Base-by-base conservation (phyloP, 1,284 basidiomycete species). In the Malassezia furfur region DNA sequence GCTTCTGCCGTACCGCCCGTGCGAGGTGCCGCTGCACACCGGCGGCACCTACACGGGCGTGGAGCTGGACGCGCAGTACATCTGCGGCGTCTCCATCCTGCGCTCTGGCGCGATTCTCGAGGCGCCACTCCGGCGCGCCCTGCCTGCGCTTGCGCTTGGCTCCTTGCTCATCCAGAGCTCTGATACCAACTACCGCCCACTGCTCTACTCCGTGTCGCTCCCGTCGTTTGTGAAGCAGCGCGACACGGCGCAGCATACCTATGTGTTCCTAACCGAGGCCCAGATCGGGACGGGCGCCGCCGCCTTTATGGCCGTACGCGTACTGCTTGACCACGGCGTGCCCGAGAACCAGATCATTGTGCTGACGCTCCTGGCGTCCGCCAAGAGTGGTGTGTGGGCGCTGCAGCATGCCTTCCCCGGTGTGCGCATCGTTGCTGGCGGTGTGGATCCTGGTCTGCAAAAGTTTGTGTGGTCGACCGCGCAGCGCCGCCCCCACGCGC, bases 221-320 rank as follows among this genome's bases (percentile, higher is more conserved):
- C 93, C 93, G 0, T 37, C 78, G 1, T 73, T 70, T 51, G 57
- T 73, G 7, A 52, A 61, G n/a, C 47, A 56, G 15, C 53, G 68
- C 7, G 48, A 57, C 22, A 57, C 51, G 6, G 70, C 90, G 1
- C 74, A 78, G 55, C 78, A 85, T 40, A 79, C 86, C 2, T 89
- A 84, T 78, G 90, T 93, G 0, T 85, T 96, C 72, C 76, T 98
- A n/a, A 79, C 96, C 31, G 93, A 96, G 72, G 87, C 88, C 3
- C 91, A 93, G 83, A 90, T 96, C 75, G 90, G 89, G 5, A 96
- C 91, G 0, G 93, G 86, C 2, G 91, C 93, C 0, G 84, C 91
- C 4, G 91, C 88, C 0, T 85, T 91, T 75, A 96, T 96, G 93
- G 87, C 90, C 0, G 87, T 98, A 54, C 85, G 93, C n/a, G 83